Base-by-base conservation (phyloP, 2,329 filamentous ascomycete genomes). In the Sphaerulina musiva region DNA sequence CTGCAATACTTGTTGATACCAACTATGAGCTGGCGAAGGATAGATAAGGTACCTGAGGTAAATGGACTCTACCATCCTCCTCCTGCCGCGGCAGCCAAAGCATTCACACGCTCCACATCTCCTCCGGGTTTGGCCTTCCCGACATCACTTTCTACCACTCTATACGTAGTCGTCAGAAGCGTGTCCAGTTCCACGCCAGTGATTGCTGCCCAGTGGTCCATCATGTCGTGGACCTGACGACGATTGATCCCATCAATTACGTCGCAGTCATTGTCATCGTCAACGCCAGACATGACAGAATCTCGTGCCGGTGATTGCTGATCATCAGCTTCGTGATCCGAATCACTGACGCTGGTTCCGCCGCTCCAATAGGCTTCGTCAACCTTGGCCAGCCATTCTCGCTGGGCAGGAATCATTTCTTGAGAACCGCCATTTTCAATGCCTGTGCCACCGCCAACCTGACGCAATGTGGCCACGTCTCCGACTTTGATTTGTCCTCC, bases 401-500 rank as follows among this genome's bases (percentile, higher is more conserved):
- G 95, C 72, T 95, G 90, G 72, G 91, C 88, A 57, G 84, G 81
- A 3, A 85, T 82, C 12, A 59, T 64, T 39, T 60, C 63, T 44
- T 70, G 70, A 12, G 67, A 66, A 64, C 64, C 62, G 36, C 66
- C 66, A 41, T 69, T 68, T 44, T 66, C 65, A n/a, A 71, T 62
- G 2, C 65, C 66, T 5, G 65, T 67, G 17, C 64, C 61, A 38
- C 34, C 12, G 7, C 59, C 61, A 1, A 59, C 67, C 66, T 57
- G 65, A 57, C 73, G 61, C 26, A 78, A 58, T 4, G 71, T 70
- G 41, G 71, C 74, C 6, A 87, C 82, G 68, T 97, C 93, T 50
- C 89, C 87, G 26, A 89, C 82, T 68, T 95, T 95, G 68, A 98
- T 85, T 74, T 98, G 93, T 0, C 93, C 93, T 38, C 93, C 93